phyloP scores from a whole-genome alignment of 345 rosid genomes.

The Adansonia digitata region DNA sequence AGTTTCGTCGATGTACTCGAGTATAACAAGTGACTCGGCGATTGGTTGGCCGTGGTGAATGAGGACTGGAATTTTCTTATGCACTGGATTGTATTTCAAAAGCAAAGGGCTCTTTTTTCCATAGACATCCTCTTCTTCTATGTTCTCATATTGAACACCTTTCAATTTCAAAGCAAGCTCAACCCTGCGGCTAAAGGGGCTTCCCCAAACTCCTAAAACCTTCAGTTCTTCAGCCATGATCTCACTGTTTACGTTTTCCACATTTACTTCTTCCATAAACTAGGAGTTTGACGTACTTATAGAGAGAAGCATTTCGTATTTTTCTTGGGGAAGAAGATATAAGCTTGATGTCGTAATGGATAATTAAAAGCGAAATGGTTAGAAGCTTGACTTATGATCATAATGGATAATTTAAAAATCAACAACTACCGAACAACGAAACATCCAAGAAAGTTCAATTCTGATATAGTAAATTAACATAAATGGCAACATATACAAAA shows the following conservation, averaged over 20 bases:
- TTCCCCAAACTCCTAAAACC: background rate
- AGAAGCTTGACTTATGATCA: background rate
- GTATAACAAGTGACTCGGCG: background rate
- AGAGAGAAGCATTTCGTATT: background rate
- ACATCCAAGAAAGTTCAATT: too few species aligned
- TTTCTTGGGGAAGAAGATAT: background rate
- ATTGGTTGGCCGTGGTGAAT: background rate
- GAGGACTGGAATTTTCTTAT: background rate
- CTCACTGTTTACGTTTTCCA: too few species aligned
- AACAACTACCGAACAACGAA: background rate
- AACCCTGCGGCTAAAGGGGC: background rate
- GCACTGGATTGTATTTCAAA: background rate
- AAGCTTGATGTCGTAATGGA: background rate
- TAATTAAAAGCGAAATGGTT: background rate
- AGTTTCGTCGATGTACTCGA: background rate
- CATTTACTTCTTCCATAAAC: background rate
- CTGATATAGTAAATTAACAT: too few species aligned
- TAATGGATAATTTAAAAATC: background rate
- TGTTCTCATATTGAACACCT: constrained; percentile 1
- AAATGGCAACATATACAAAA: too few species aligned
- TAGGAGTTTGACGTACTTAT: background rate
- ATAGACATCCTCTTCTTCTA: background rate
- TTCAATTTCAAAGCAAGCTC: background rate
- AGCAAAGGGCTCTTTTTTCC: background rate
- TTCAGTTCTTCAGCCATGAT: background rate